Percentiles rank a stretch among this genome's conserved stretches.
phyloP scores from a whole-genome alignment of 169 alveolate species.

The Plasmodium gonderi region DNA sequence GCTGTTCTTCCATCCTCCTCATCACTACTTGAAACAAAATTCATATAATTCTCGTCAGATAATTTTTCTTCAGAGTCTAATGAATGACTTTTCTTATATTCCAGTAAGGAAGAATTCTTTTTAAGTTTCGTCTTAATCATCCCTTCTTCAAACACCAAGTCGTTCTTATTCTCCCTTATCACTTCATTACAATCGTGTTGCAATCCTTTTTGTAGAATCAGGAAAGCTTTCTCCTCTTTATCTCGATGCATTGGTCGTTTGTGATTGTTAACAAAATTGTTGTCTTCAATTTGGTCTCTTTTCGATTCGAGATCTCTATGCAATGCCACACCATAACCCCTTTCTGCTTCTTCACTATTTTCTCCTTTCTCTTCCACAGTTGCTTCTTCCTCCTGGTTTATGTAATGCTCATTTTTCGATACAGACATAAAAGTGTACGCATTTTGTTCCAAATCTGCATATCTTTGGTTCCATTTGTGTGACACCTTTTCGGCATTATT shows the following conservation, averaged over 20 bases:
- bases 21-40: slow-evolving; percentile 64
- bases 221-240: too few relatives aligned
- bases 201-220: too few relatives aligned
- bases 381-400: too few relatives aligned
- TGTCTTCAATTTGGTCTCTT: too few relatives aligned
- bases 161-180: neutral
- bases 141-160: neutral
- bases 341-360: too few relatives aligned
- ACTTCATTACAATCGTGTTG: neutral
- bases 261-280: too few relatives aligned
- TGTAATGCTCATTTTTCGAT: too few relatives aligned
- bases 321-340: too few relatives aligned
- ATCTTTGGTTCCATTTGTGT: neutral
- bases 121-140: neutral
- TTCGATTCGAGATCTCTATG: too few relatives aligned
- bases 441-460: neutral
- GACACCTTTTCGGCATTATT: neutral
- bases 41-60: slow-evolving; percentile 23
- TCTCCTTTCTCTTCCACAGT: too few relatives aligned
- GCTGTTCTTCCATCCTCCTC: slow-evolving; percentile 65
- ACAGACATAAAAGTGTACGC: too few relatives aligned
- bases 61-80: neutral
- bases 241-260: too few relatives aligned
- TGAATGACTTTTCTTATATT: slow-evolving; percentile 1
- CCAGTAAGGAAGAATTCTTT: neutral